Evolutionary conservation across 2,329 filamentous ascomycete species (phyloP), one percentile per base, ranked within the genome.

Genomic region (Apiospora sp.): DNA sequence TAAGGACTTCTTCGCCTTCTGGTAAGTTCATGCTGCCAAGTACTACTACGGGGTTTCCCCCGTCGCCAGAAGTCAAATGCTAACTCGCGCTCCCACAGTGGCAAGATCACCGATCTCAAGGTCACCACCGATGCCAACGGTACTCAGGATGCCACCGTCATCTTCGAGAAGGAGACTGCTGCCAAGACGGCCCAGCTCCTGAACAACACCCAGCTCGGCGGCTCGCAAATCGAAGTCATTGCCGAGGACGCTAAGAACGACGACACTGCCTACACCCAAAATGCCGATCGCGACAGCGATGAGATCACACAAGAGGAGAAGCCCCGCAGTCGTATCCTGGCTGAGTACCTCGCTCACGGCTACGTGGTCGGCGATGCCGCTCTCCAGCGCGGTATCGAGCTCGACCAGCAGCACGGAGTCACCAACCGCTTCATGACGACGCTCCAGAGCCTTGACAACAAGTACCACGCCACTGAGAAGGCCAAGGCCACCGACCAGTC

Each of bases 1-100:
- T 79, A 91, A 91, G 81, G 95, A 98, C 82, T 99, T 99, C 89
- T 99, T 99, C 88, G 96, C 93, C 87, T 98, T 98, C 85, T 93
- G 91, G 94, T 96, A 88, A 82, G 58, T n/a, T 64, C 19, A 5
- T 67, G 67, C n/a, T 68, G 27, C 34, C 22, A 27, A 16, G 10
- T 64, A 69, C 54, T 37, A 43, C 51, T 34, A 34, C 43, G 22
- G 51, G 58, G 44, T 44, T 68, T 46, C 19, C 10, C 30, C 68
- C 58, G 69, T 73, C 34, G 69, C n/a, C 27, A 12, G 69, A 48
- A 49, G 49, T 34, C 64, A 3, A 69, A n/a, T 30, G 68, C 30
- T 70, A 24, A 72, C 34, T 44, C 46, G 69, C 68, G 24, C 64
- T 71, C 43, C 34, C 34, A 72, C 81, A 96, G 94, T 82, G 96